Base-by-base conservation (phyloP, 768 basidiomycete genomes). In the Saitozyma podzolica region DNA sequence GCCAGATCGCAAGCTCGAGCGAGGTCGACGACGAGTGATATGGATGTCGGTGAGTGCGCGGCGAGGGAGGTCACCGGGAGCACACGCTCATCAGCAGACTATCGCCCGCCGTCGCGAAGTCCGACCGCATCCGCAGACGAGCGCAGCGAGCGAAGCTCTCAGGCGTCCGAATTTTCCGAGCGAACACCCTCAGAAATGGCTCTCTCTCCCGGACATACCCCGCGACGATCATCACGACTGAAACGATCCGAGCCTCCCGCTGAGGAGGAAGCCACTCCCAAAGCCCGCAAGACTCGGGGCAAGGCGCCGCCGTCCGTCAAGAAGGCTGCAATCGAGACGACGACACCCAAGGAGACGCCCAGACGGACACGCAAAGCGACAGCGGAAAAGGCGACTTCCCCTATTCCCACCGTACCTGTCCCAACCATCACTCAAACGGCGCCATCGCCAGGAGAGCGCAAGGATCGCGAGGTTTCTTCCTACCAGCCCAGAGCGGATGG, bases 351-450 rank as follows among this genome's bases (percentile, higher is more conserved):
- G 49, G 58, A 58, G 45, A 62, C 62, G 16, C 58, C 52, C 4
- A 45, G 59, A 16, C 37, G 69, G 13, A 55, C 61, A 9, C 61
- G 68, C 14, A 65, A 68, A 17, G 53, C 48, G 10, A 70, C 69
- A 7, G 63, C 63, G 9, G 70, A 74, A 10, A 58, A 60, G 41
- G 63, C 45, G 0, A 68, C 61, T n/a, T 70, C 70, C 5, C 70
- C 73, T 29, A 47, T 63, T 13, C 65, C 68, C n/a, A 58, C 63
- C 29, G 49, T 64, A 9, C n/a, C 60, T 16, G 62, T 74, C 9
- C 74, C 74, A 17, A 69, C 69, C 49, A 75, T 75, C 61, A 73
- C 67, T 3, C 71, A 68, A 50, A 75, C 74, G 29, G 74, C 74
- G 11, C 72, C 74, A 16, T 75, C 74, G 20, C 74, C 74, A 11